These are phyloP conservation scores for Fusarium devonianum DNA, from an alignment of 2,329 filamentous ascomycete species.

Conservation along the genomic window DNA sequence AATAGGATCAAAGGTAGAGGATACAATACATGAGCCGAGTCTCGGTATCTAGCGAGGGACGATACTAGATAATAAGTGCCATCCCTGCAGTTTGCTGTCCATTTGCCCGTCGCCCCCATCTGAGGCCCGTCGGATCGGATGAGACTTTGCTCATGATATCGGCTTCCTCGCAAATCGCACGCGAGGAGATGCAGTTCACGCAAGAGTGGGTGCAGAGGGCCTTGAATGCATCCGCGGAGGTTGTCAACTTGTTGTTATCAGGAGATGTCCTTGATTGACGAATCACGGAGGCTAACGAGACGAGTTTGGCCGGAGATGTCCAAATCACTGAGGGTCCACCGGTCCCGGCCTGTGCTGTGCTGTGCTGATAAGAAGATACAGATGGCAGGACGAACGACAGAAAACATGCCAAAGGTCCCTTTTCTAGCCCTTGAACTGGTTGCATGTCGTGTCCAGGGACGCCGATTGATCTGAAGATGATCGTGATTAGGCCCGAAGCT, in stretches of 20 bases:
- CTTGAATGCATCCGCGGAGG: conserved; percentile 38
- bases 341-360: neutral
- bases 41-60: conserved; percentile 5
- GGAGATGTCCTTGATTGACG: conserved; percentile 26
- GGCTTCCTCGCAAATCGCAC: conserved; percentile 22
- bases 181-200: conserved; percentile 45
- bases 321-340: conserved; percentile 33
- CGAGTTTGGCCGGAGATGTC: conserved; percentile 39
- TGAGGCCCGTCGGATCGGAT: conserved; percentile 16
- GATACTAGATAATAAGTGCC: conserved; percentile 22
- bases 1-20: conserved; percentile 1
- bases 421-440: conserved; percentile 9
- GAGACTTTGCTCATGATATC: conserved; percentile 25
- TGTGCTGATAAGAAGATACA: conserved; percentile 31
- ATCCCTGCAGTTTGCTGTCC: conserved; percentile 19
- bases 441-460: conserved; percentile 12
- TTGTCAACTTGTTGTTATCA: conserved; percentile 29
- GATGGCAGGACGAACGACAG: conserved; percentile 14
- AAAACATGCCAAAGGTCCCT: neutral
- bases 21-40: conserved; percentile 2
- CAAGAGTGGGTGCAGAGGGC: conserved; percentile 27
- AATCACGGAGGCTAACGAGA: conserved; percentile 39
- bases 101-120: conserved; percentile 13
- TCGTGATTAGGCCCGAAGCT: no score
- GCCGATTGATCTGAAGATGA: conserved; percentile 3